Base-by-base conservation (phyloP, 805 yeast genomes). In the Alloascoidea hylecoeti region DNA sequence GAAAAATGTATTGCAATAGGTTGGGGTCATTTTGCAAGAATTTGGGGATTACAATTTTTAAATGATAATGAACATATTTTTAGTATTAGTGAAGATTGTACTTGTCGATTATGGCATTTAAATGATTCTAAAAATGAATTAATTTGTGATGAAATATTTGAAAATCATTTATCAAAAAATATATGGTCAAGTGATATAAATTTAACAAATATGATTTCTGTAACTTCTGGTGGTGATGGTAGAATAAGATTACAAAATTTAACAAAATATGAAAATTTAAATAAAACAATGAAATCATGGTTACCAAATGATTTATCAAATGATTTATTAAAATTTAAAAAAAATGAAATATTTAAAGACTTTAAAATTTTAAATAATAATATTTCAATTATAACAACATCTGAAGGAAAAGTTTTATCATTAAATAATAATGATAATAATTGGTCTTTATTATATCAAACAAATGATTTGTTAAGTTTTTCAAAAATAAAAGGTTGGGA, bases 21-120 rank as follows among this genome's bases (percentile, higher is more conserved):
- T 0, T 92, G 96, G 96, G 98, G 97, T 12, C 98, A 92, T 52
- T 78, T 81, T 1, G 89, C 97, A 0, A 70, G 98, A 51, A 88
- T 92, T 33, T 92, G 98, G 98, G 69, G 71, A 34, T 60, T 89
- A 35, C 65, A 64, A 37, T 83, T 84, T 50, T 69, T 61, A 41
- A 58, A 59, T 4, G 46, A 54, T 14, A 56, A 56, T 35, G 50
- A 46, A 3, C 54, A 59, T 3, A 47, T 77, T 1, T 60, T 84
- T 13, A 75, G 94, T 54, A 74, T 77, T 17, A 77, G 94, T 4
- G 98, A 92, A 54, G 98, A 92, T 55, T 73, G 88, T 47, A 78
- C 95, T 0, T 71, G 82, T 6, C 68, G 96, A 44, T 53, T 78
- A 0, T 92, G 98, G 98, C 55, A 61, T 16, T 67, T 70, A 37